phyloP scores from a whole-genome alignment of 2,329 filamentous ascomycete genomes.

The Xylaria sp. region DNA sequence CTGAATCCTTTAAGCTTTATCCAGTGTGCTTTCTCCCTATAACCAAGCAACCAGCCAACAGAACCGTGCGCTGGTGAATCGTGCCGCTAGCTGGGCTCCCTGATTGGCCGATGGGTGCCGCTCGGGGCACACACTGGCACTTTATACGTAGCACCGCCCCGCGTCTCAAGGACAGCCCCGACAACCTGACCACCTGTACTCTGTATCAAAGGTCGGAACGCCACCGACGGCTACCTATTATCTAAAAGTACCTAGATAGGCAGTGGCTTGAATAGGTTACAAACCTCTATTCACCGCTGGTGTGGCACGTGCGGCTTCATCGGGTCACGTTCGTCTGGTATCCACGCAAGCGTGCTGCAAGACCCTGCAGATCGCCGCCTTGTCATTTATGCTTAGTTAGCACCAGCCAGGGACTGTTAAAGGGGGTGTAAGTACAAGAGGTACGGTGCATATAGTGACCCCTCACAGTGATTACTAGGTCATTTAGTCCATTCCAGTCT shows the following conservation, averaged over 20 bases:
- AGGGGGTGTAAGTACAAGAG: too few species aligned
- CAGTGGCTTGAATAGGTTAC: not conserved
- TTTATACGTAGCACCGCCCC: not conserved
- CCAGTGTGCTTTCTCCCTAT: not conserved
- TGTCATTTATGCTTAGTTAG: too few species aligned
- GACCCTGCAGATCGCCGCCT: constrained; percentile 16
- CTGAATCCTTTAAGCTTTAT: too few species aligned
- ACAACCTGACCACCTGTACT: not conserved
- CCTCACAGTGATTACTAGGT: too few species aligned
- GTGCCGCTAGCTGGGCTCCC: constrained; percentile 14
- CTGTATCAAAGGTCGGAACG: not conserved
- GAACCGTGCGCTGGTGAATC: constrained; percentile 15
- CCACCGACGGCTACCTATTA: not conserved
- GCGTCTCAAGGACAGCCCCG: not conserved
- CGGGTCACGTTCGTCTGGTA: constrained; percentile 11
- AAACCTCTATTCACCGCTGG: constrained; percentile 3
- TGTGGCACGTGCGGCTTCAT: constrained; percentile 5
- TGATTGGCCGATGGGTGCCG: constrained; percentile 18
- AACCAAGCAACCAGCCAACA: constrained; percentile 13
- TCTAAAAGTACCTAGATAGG: not conserved
- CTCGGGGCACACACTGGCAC: not conserved
- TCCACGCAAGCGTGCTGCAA: not conserved
- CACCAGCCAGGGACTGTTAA: too few species aligned
- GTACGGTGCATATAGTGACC: too few species aligned
- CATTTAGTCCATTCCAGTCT: too few species aligned